A percentile compares a stretch with the other conserved stretches of the same genome.
Conservation (phyloP, 345 rosid genomes). For the Eutrema yunnanense region DNA sequence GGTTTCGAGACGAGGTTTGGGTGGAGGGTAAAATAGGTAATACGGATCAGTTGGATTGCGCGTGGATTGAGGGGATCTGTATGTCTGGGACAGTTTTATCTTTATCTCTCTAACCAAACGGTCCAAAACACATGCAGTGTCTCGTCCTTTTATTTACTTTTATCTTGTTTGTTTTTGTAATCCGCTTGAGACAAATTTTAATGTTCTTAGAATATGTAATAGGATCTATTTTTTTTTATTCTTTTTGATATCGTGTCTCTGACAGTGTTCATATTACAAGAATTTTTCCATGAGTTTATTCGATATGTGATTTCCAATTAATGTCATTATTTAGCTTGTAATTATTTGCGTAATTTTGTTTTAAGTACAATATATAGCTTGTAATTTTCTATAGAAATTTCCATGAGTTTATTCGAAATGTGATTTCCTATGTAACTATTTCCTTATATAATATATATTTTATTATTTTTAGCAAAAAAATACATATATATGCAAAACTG, state of each 20-base stretch:
- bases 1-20: background rate
- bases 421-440: no score
- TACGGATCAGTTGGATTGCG: constrained; percentile 22
- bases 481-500: no score
- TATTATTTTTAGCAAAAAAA: no score
- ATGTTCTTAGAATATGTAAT: constrained; percentile 1
- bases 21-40: constrained; percentile 15
- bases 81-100: constrained; percentile 25
- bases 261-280: background rate
- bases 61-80: constrained; percentile 26
- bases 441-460: no score
- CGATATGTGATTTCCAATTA: background rate
- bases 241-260: background rate
- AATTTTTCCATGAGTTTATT: background rate
- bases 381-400: no score
- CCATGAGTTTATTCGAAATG: no score
- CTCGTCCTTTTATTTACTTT: constrained; percentile 17
- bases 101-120: constrained; percentile 23
- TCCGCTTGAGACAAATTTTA: constrained; percentile 21
- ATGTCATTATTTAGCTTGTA: background rate
- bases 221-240: background rate
- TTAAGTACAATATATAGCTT: no score
- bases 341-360: background rate
- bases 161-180: background rate
- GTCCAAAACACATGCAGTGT: constrained; percentile 33